phyloP scores from a whole-genome alignment of 768 basidiomycete species.

The Lepiota venenata region DNA sequence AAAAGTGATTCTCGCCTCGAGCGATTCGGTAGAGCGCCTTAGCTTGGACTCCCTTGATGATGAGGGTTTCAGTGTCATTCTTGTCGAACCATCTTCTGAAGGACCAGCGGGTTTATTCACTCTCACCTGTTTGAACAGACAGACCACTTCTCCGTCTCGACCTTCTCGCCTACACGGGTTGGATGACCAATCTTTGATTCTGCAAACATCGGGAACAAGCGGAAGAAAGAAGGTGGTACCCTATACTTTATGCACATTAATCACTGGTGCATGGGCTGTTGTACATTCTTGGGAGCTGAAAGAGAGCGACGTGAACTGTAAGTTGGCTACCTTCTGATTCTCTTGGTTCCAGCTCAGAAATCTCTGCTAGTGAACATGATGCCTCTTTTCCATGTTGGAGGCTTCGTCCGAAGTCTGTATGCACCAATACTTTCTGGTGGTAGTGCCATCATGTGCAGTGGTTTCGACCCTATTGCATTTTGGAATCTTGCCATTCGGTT shows the following conservation, averaged over 20 bases:
- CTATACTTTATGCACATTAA: slow-evolving; percentile 37
- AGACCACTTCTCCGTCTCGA: slow-evolving; percentile 9
- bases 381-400: slow-evolving; percentile 62
- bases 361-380: slow-evolving; percentile 37
- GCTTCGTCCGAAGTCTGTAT: slow-evolving; percentile 54
- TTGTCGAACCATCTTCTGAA: slow-evolving; percentile 25
- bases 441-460: slow-evolving; percentile 50
- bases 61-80: slow-evolving; percentile 37
- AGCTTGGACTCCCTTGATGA: slow-evolving; percentile 29
- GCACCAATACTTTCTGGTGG: slow-evolving; percentile 57
- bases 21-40: slow-evolving; percentile 35
- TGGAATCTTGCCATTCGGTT: slow-evolving; percentile 38
- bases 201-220: slow-evolving; percentile 60
- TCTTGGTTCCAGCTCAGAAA: slow-evolving; percentile 5
- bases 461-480: slow-evolving; percentile 50
- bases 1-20: slow-evolving; percentile 38
- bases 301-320: slow-evolving; percentile 43
- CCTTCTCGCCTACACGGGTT: slow-evolving; percentile 33
- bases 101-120: slow-evolving; percentile 40
- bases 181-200: slow-evolving; percentile 47
- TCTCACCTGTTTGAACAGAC: slow-evolving; percentile 26
- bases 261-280: slow-evolving; percentile 42
- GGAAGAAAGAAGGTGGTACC: slow-evolving; percentile 51
- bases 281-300: slow-evolving; percentile 39
- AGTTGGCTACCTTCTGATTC: slow-evolving; percentile 12